These are phyloP conservation scores for Meredithiella fracta DNA, from an alignment of 2,329 filamentous ascomycete species.

Conservation along the genomic window DNA sequence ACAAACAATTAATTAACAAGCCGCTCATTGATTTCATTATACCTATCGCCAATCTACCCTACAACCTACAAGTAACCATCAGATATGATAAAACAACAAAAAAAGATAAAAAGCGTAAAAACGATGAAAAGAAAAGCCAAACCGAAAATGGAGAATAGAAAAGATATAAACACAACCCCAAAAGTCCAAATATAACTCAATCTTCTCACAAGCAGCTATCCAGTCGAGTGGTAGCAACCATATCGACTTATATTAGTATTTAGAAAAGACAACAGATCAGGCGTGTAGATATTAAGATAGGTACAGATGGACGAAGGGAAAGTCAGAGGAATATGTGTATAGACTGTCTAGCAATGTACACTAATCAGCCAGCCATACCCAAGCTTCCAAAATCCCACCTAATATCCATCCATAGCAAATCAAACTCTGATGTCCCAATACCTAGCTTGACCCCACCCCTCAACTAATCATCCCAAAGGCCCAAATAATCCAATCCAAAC, in stretches of 20 bases:
- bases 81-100: not conserved
- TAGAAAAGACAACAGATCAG: too few species aligned
- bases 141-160: slow-evolving; percentile 7
- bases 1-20: too few species aligned
- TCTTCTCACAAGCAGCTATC: too few species aligned
- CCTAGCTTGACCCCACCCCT: not conserved
- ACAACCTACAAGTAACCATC: not conserved
- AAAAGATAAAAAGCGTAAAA: not conserved
- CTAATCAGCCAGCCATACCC: too few species aligned
- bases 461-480: not conserved
- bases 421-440: not conserved
- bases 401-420: not conserved
- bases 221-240: not conserved
- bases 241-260: too few species aligned
- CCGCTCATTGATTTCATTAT: not conserved
- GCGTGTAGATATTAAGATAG: too few species aligned
- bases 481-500: not conserved
- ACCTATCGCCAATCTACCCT: not conserved
- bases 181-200: too few species aligned
- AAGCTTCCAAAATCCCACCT: too few species aligned
- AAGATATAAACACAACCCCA: not conserved
- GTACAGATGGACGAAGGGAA: too few species aligned
- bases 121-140: slow-evolving; percentile 1
- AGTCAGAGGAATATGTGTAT: too few species aligned
- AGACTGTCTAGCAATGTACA: too few species aligned